Conservation (phyloP, 768 basidiomycete genomes). For the Xerocomus potaroensis region DNA sequence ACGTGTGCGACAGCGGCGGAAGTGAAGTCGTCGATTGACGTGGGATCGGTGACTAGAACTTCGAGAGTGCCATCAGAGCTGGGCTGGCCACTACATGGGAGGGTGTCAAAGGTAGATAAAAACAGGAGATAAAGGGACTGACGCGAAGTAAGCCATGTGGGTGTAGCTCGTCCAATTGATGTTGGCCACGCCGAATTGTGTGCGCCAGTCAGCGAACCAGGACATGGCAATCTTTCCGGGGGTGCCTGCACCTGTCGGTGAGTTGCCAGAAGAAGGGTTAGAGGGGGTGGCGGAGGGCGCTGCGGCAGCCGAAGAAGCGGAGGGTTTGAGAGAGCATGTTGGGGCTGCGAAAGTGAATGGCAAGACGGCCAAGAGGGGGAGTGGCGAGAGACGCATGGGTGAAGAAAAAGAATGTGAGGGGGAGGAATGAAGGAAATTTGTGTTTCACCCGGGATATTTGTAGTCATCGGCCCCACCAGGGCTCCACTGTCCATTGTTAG, state of each 20-base stretch:
- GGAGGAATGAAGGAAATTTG: background rate
- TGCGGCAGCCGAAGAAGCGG: background rate
- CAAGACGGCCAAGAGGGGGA: slow-evolving; percentile 21
- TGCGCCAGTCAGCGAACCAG: slow-evolving; percentile 73
- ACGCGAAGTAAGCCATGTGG: slow-evolving; percentile 62
- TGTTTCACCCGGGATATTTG: background rate
- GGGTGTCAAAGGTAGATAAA: no score
- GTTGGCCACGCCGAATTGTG: slow-evolving; percentile 41
- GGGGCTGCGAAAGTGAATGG: slow-evolving; percentile 30
- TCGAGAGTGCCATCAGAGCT: slow-evolving; percentile 11
- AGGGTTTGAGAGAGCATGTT: slow-evolving; percentile 17
- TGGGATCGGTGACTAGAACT: slow-evolving; percentile 2
- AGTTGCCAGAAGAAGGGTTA: slow-evolving; percentile 8
- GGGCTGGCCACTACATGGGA: slow-evolving; percentile 22
- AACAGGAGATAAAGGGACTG: background rate
- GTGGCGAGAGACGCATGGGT: slow-evolving; percentile 8
- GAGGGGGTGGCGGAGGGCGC: slow-evolving; percentile 2
- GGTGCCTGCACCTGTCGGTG: slow-evolving; percentile 21
- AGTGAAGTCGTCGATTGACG: slow-evolving; percentile 18
- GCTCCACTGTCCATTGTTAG: no score
- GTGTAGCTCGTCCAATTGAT: slow-evolving; percentile 69
- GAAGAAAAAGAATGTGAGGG: slow-evolving; percentile 17
- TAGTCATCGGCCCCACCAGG: background rate
- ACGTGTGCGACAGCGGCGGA: slow-evolving; percentile 26
- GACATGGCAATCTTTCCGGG: slow-evolving; percentile 43